Percentiles rank a stretch among this genome's conserved stretches.
Evolutionary conservation across 805 yeast genomes (phyloP).

Genomic region (Spathaspora girioi): DNA sequence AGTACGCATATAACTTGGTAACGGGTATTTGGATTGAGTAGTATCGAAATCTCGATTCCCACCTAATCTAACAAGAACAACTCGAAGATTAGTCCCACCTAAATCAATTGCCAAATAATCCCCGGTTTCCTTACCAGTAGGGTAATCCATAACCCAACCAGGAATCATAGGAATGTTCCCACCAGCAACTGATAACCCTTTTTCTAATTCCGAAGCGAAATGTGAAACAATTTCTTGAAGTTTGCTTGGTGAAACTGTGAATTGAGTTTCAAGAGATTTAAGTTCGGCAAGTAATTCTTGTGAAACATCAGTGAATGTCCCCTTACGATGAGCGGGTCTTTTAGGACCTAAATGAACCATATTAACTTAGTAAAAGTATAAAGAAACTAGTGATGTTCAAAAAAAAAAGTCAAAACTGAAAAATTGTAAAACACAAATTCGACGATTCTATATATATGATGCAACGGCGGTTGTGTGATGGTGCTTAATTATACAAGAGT

Average conservation of each 20-base stretch:
- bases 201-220: constrained; percentile 74
- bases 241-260: constrained; percentile 58
- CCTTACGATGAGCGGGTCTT: constrained; percentile 76
- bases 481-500: background rate
- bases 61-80: constrained; percentile 76
- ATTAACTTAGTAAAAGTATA: background rate
- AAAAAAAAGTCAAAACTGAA: no score
- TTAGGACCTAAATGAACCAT: constrained; percentile 88
- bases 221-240: constrained; percentile 68
- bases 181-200: constrained; percentile 72
- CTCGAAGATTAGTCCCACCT: constrained; percentile 97
- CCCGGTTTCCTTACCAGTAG: constrained; percentile 89
- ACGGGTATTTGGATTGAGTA: constrained; percentile 77
- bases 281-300: constrained; percentile 57
- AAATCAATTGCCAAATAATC: constrained; percentile 89
- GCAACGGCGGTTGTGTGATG: background rate
- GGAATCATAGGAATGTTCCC: constrained; percentile 96
- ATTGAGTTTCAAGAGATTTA: constrained; percentile 52
- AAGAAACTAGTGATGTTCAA: no score
- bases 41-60: constrained; percentile 86
- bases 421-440: background rate
- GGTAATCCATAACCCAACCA: constrained; percentile 92
- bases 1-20: constrained; percentile 76
- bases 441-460: background rate
- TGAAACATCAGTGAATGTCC: constrained; percentile 59